phyloP scores from a whole-genome alignment of 129 eudicot genomes.

The Centrapalus pauciflorus region DNA sequence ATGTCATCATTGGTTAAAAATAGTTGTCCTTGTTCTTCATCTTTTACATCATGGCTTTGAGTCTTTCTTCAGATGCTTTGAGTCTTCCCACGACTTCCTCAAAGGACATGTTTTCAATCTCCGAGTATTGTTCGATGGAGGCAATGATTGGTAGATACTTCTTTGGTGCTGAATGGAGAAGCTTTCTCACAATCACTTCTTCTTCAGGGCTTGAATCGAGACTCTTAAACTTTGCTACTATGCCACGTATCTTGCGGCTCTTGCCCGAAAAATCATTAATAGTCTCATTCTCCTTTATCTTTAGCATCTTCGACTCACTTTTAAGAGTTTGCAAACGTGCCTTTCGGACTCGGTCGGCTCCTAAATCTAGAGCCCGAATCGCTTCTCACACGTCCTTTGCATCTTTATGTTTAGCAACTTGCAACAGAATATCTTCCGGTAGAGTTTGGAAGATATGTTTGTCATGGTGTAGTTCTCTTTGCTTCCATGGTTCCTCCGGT shows the following conservation, averaged over 20 bases:
- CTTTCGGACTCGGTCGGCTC: not conserved
- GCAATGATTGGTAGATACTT: not conserved
- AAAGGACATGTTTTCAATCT: not conserved
- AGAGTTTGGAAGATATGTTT: not conserved
- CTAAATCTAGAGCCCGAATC: not conserved
- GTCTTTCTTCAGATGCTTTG: not conserved
- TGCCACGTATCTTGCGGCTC: too few relatives aligned
- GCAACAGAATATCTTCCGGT: not conserved
- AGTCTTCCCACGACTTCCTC: not conserved
- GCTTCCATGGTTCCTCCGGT: not conserved
- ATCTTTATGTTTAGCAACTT: not conserved
- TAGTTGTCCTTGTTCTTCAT: not conserved
- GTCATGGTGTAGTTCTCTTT: not conserved
- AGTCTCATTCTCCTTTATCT: too few relatives aligned
- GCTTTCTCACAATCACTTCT: not conserved
- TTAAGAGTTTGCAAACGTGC: too few relatives aligned
- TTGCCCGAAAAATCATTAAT: too few relatives aligned
- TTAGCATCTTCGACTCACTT: too few relatives aligned
- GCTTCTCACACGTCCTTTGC: not conserved
- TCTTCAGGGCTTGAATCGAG: not conserved
- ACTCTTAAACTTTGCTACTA: not conserved
- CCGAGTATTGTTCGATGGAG: not conserved
- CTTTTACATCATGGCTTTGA: not conserved
- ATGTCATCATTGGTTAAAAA: not conserved
- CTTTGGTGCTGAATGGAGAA: not conserved